A percentile compares a stretch with the other conserved stretches of the same genome.
Evolutionary conservation across 768 basidiomycete species (phyloP).

Genomic region (Sarcomyxa edulis): DNA sequence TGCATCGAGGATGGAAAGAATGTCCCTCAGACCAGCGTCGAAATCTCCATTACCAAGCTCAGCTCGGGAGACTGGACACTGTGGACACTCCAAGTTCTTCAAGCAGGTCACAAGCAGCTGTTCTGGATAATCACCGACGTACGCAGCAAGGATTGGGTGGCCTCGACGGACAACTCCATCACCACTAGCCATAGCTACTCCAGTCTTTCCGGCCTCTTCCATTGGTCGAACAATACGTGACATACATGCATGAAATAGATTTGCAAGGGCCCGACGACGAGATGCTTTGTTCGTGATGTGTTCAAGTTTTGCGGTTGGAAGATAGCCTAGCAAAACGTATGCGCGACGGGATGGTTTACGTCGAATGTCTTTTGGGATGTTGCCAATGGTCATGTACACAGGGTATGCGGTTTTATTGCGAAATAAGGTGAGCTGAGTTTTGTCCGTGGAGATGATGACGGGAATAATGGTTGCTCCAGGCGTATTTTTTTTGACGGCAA

Average conservation of each 20-base stretch:
- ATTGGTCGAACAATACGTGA: constrained; percentile 22
- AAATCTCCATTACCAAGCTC: constrained; percentile 13
- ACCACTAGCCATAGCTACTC: constrained; percentile 21
- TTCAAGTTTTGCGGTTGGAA: constrained; percentile 30
- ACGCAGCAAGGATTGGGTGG: constrained; percentile 34
- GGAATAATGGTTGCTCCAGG: constrained; percentile 30
- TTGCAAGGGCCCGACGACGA: constrained; percentile 13
- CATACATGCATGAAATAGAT: constrained; percentile 34
- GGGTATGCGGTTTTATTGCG: constrained; percentile 38
- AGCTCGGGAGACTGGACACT: constrained; percentile 13
- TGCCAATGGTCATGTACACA: constrained; percentile 43
- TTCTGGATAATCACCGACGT: constrained; percentile 38
- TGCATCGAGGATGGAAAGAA: constrained; percentile 14
- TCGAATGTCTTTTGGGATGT: constrained; percentile 34
- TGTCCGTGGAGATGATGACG: constrained; percentile 41
- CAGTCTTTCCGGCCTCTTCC: constrained; percentile 14
- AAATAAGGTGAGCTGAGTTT: constrained; percentile 35
- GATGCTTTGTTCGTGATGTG: constrained; percentile 19
- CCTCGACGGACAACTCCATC: constrained; percentile 25
- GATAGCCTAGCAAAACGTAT: constrained; percentile 30
- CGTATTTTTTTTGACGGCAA: constrained; percentile 13
- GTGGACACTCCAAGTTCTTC: constrained; percentile 22
- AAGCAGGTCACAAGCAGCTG: constrained; percentile 30
- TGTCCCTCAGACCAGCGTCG: constrained; percentile 7
- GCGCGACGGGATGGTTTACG: constrained; percentile 28